A percentile compares a stretch with the other conserved stretches of the same genome.
Conservation (phyloP, 2,329 filamentous ascomycete species). For the Alternaria triticina region DNA sequence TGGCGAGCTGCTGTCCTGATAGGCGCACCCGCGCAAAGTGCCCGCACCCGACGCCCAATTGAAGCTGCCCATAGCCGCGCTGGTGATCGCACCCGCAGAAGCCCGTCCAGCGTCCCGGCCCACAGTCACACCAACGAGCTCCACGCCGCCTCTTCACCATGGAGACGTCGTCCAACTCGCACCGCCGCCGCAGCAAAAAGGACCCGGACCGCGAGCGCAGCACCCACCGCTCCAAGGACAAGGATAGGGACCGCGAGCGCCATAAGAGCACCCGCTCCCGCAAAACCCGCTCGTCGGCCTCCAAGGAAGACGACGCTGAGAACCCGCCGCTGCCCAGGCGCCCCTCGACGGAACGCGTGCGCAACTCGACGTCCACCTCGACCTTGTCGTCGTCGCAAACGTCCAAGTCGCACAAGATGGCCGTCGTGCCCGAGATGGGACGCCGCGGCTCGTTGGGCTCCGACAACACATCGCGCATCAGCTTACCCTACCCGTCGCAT, state of each 20-base stretch:
- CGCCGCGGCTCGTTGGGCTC: conserved; percentile 47
- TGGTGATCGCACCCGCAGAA: conserved; percentile 29
- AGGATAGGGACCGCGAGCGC: conserved; percentile 31
- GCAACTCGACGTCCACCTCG: conserved; percentile 32
- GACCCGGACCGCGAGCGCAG: conserved; percentile 35
- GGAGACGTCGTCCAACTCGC: conserved; percentile 42
- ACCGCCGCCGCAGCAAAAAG: conserved; percentile 47
- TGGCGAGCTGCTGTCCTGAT: conserved; percentile 37
- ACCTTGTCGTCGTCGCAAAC: conserved; percentile 26
- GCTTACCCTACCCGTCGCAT: conserved; percentile 77
- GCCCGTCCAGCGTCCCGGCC: conserved; percentile 19
- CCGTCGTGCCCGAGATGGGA: conserved; percentile 57
- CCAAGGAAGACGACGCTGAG: conserved; percentile 32
- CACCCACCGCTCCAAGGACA: conserved; percentile 33
- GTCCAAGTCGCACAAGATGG: conserved; percentile 42
- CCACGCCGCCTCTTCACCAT: conserved; percentile 29
- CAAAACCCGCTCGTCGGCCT: conserved; percentile 40
- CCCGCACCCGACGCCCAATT: conserved; percentile 37
- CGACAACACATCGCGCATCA: conserved; percentile 46
- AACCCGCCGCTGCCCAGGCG: conserved; percentile 26
- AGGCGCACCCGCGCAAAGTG: conserved; percentile 36
- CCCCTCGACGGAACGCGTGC: conserved; percentile 34
- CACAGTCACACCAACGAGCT: conserved; percentile 28
- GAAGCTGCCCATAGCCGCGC: conserved; percentile 37
- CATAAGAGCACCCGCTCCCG: conserved; percentile 35